phyloP scores from a whole-genome alignment of 345 rosid species.

The Salix koriyanagi region DNA sequence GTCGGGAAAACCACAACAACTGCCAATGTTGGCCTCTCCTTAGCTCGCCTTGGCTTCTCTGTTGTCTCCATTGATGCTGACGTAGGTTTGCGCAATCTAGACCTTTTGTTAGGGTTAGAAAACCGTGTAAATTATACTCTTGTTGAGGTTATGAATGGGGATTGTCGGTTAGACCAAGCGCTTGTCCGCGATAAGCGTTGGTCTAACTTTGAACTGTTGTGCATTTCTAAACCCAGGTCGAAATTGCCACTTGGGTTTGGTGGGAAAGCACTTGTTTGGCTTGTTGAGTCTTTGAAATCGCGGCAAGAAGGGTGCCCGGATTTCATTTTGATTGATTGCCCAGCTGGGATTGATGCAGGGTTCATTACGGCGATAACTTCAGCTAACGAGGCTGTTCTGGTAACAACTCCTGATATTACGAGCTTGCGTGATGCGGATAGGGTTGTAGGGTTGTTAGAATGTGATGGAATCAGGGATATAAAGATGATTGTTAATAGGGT shows the following conservation, averaged over 20 bases:
- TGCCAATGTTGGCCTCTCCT: conserved; percentile 96
- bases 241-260: conserved; percentile 92
- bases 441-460: conserved; percentile 76
- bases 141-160: conserved; percentile 86
- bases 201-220: conserved; percentile 88
- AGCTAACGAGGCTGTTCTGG: conserved; percentile 82
- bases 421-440: conserved; percentile 85
- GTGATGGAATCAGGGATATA: conserved; percentile 89
- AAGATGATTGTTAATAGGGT: conserved; percentile 94
- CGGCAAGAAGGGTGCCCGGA: conserved; percentile 75
- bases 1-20: conserved; percentile 96
- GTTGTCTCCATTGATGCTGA: conserved; percentile 93
- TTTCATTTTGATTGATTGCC: conserved; percentile 82
- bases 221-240: conserved; percentile 91
- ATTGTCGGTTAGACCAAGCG: conserved; percentile 93
- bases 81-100: conserved; percentile 91
- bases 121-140: conserved; percentile 92
- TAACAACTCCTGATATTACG: conserved; percentile 89
- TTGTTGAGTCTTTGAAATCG: conserved; percentile 71
- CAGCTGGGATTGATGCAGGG: conserved; percentile 98
- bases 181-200: conserved; percentile 89
- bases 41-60: conserved; percentile 88
- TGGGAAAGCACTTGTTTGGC: conserved; percentile 84
- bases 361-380: conserved; percentile 96
- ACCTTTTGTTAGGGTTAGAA: conserved; percentile 88